Evolutionary conservation across 371 early-diverging fungal genomes (phyloP).

Genomic region (Mucor lusitanicus): DNA sequence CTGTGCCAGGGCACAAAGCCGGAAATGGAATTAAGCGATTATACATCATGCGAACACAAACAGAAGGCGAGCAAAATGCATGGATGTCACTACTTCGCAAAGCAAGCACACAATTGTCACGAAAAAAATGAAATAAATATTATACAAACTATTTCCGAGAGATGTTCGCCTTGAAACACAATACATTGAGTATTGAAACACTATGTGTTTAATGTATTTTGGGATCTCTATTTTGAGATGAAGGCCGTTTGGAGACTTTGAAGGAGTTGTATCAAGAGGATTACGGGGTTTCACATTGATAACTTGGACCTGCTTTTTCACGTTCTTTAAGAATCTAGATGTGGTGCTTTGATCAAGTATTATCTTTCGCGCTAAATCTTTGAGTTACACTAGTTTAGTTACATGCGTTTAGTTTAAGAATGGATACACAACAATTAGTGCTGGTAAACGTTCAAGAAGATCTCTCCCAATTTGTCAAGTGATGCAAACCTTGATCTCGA

Average conservation of each 20-base stretch:
- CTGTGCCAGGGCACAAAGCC: conserved; percentile 8
- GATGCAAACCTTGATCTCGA: not conserved
- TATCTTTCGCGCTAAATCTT: not conserved
- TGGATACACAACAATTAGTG: not conserved
- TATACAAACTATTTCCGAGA: not conserved
- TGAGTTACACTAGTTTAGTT: not conserved
- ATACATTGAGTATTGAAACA: not conserved
- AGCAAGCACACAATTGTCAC: not conserved
- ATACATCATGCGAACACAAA: conserved; percentile 16
- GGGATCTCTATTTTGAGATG: too few species aligned
- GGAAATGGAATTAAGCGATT: conserved; percentile 5
- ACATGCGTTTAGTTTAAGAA: not conserved
- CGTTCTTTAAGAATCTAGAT: not conserved
- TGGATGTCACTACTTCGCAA: conserved; percentile 19
- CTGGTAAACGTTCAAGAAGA: not conserved
- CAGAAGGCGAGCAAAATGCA: conserved; percentile 24
- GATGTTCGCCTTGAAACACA: not conserved
- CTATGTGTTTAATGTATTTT: not conserved
- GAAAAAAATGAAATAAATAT: not conserved
- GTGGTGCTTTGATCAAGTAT: not conserved
- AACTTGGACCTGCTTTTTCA: not conserved
- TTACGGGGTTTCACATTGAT: not conserved
- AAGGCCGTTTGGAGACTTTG: not conserved
- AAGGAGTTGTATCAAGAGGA: not conserved
- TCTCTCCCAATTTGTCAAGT: not conserved